Base-by-base conservation (phyloP, 2,329 filamentous ascomycete species). In the Huntiella savannae region DNA sequence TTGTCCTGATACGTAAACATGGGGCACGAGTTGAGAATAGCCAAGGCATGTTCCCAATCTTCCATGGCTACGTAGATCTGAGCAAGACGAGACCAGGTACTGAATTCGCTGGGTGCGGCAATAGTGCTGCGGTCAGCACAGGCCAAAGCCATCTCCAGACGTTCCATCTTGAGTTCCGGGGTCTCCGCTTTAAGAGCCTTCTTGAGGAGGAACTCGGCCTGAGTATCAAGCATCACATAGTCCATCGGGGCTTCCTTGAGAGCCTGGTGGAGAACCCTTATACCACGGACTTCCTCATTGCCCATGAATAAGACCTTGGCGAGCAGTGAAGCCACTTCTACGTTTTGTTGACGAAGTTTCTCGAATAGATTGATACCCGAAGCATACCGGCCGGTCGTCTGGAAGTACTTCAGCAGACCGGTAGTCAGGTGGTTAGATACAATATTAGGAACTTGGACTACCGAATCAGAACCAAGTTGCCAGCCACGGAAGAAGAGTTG, bases 1-100 rank as follows among this genome's bases (percentile, higher is more conserved):
- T 95, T 96, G 63, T 98, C 91, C 62, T 96, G 91, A 61, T 98
- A 96, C 5, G 91, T 98, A 62, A 98, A 98, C 91, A 98, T 98
- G 6, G 91, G 91, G 61, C 91, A 98, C 13, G 91, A 98, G 64
- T 98, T 98, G 45, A 98, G 71, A 3, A 91, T 96, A 4, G 93
- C 78, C 17, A 98, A 71, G 1, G 91, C 91, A 54, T 96, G 77
- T 58, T 96, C 91, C 86, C 91, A 98, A 58, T 93, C 84, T 59
- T 98, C 91, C 63, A 93, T 75, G 43, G 80, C 75, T 47, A 96
- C 83, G 55, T 98, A 98, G 32, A 96, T 82, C 59, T 96, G 85
- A 2, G 87, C 87, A 52, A 98, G 64, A 48, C 87, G 73, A 48
- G 91, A 88, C 91, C 91, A 98, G 1, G 91, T 96, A 46, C 84